Evolutionary conservation across 1,284 basidiomycete species (phyloP).

Genomic region (Neotropicomus parvogracilis): DNA sequence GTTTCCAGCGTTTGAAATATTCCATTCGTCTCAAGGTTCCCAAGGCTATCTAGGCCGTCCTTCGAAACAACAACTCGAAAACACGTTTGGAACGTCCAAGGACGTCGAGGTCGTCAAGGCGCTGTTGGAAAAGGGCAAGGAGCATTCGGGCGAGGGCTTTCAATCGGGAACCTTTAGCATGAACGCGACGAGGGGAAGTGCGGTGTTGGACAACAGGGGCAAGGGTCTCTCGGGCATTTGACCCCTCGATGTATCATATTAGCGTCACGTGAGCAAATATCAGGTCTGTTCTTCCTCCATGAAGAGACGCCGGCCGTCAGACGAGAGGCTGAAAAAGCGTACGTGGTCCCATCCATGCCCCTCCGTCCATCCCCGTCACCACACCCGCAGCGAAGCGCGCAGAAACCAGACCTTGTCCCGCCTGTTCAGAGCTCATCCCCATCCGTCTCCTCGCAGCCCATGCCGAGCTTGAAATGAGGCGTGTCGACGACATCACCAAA

Average conservation of each 20-base stretch:
- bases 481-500: slow-evolving; percentile 62
- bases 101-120: slow-evolving; percentile 59
- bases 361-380: slow-evolving; percentile 49
- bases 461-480: slow-evolving; percentile 57
- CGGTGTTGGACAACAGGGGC: slow-evolving; percentile 39
- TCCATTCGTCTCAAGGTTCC: slow-evolving; percentile 61
- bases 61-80: slow-evolving; percentile 77
- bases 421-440: slow-evolving; percentile 68
- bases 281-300: slow-evolving; percentile 17
- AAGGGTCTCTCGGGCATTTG: slow-evolving; percentile 34
- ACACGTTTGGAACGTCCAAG: slow-evolving; percentile 59
- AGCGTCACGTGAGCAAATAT: background rate
- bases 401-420: slow-evolving; percentile 68
- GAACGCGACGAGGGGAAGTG: slow-evolving; percentile 43
- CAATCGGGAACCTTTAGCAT: slow-evolving; percentile 18
- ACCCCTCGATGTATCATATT: slow-evolving; percentile 1
- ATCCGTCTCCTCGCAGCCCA: slow-evolving; percentile 63
- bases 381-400: slow-evolving; percentile 60
- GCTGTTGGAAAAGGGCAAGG: slow-evolving; percentile 60
- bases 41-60: slow-evolving; percentile 68
- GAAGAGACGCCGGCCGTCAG: slow-evolving; percentile 8
- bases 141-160: slow-evolving; percentile 50
- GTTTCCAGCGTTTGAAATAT: slow-evolving; percentile 46
- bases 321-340: slow-evolving; percentile 29
- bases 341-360: slow-evolving; percentile 10